Evolutionary conservation across 108 stramenopile species (phyloP).

Genomic region (Aurantiochytrium sp.): DNA sequence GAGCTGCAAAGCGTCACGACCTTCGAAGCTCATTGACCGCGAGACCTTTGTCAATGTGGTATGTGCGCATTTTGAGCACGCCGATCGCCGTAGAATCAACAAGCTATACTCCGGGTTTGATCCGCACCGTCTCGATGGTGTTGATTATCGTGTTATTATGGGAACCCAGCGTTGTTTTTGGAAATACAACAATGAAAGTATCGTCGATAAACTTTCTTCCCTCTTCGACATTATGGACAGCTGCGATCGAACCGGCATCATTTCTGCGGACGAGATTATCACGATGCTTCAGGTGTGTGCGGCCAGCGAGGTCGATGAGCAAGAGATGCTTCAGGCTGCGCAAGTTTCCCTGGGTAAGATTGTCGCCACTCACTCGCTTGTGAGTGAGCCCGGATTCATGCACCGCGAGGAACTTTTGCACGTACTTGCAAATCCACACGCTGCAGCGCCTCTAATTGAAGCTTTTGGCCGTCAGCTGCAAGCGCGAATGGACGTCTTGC

Average conservation of each 20-base stretch:
- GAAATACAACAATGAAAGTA: not conserved
- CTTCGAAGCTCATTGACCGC: not conserved
- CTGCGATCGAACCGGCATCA: not conserved
- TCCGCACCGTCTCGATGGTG: not conserved
- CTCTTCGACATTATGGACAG: not conserved
- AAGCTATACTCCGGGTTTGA: conserved; percentile 9
- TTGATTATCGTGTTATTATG: not conserved
- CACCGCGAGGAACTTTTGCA: not conserved
- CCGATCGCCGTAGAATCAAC: not conserved
- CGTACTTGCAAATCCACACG: not conserved
- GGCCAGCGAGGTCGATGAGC: not conserved
- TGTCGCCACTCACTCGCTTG: not conserved
- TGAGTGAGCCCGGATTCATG: not conserved
- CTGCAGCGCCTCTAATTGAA: not conserved
- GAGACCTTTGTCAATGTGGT: not conserved
- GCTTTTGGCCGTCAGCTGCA: not conserved
- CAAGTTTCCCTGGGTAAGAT: not conserved
- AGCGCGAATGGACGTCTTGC: not conserved
- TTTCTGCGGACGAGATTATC: not conserved
- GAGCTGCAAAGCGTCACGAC: too few relatives aligned
- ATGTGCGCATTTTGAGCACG: conserved; percentile 6
- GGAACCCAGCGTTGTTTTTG: not conserved
- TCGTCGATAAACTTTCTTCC: not conserved
- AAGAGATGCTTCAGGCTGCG: not conserved
- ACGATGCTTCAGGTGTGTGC: not conserved